Percentiles rank a stretch among this genome's conserved stretches.
phyloP scores from a whole-genome alignment of 768 basidiomycete genomes.

The Calvatia gigantea region DNA sequence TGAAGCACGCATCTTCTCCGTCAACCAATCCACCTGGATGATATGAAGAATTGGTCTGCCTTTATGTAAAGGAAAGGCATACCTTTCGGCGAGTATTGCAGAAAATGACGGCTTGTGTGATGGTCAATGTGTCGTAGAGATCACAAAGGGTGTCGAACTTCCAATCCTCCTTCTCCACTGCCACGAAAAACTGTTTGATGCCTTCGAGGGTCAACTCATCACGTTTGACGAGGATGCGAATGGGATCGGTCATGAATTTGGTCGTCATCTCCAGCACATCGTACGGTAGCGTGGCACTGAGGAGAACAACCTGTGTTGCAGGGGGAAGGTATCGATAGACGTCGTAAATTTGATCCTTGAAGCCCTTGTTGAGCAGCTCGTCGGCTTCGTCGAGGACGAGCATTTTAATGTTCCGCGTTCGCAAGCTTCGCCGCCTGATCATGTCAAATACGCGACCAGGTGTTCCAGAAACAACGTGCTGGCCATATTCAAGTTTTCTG shows the following conservation, averaged over 20 bases:
- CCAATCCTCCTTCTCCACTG: constrained; percentile 99
- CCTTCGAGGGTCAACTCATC: constrained; percentile 97
- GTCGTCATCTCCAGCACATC: constrained; percentile 99
- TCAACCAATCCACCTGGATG: constrained; percentile 90
- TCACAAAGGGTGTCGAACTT: constrained; percentile 98
- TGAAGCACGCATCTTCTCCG: constrained; percentile 98
- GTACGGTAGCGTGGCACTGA: constrained; percentile 94
- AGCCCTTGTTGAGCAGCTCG: constrained; percentile 94
- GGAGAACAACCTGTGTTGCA: constrained; percentile 93
- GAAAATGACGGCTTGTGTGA: constrained; percentile 99
- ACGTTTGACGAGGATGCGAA: constrained; percentile 98
- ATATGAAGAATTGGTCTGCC: constrained; percentile 38
- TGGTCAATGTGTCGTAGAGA: constrained; percentile 96
- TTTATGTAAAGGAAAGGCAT: constrained; percentile 38
- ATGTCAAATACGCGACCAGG: constrained; percentile 99
- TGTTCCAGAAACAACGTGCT: constrained; percentile 96
- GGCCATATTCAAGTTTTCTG: constrained; percentile 93
- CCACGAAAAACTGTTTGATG: constrained; percentile 96
- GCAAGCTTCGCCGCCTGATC: constrained; percentile 91
- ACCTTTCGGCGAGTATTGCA: constrained; percentile 98
- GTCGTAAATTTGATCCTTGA: constrained; percentile 99
- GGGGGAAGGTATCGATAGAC: constrained; percentile 97
- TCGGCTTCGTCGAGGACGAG: constrained; percentile 93
- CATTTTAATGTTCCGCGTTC: constrained; percentile 98
- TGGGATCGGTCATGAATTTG: constrained; percentile 99